Base-by-base conservation (phyloP, 2,329 filamentous ascomycete genomes). In the Alternaria rosae region DNA sequence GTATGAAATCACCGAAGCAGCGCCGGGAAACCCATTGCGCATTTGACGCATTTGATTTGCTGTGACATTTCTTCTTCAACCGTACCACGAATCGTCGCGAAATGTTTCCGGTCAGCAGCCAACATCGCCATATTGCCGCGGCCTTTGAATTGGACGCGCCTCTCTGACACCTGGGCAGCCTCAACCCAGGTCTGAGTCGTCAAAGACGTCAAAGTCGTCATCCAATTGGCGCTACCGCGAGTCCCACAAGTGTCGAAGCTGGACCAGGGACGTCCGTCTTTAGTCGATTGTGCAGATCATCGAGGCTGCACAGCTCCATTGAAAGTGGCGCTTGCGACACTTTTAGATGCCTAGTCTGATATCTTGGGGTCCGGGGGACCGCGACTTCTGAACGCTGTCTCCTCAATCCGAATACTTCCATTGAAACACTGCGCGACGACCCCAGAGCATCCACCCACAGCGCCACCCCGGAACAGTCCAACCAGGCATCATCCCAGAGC, bases 401-500 rank as follows among this genome's bases (percentile, higher is more conserved):
- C 41, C 25, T 51, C 44, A 53, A 35, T 51, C 23, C 28, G 25
- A 45, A 38, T 44, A 23, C 26, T 53, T 59, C 52, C 25, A 44
- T 50, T 45, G 47, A 20, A 32, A 50, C 57, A 60, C 44, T 32
- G 32, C 35, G 35, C 52, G 21, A 48, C n/a, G 20, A 52, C 42
- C 35, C 54, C 23, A 61, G 25, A 53, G 58, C 58, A 41, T 52
- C 54, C 50, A 17, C 47, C 59, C 54, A 57, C 38, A 44, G 12
- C 52, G 35, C 28, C 38, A 57, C 58, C 53, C 53, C 54, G 52
- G 47, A 58, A 48, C 54, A 38, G 28, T 47, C 53, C 30, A 26
- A 21, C 59, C 30, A 58, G 48, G 61, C 62, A 65, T 45, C 54
- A 51, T 47, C 55, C 59, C 52, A 57, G 52, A 59, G 59, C 59